Evolutionary conservation across 768 basidiomycete genomes (phyloP).

Genomic region (Leucosporidium creatinivorum): DNA sequence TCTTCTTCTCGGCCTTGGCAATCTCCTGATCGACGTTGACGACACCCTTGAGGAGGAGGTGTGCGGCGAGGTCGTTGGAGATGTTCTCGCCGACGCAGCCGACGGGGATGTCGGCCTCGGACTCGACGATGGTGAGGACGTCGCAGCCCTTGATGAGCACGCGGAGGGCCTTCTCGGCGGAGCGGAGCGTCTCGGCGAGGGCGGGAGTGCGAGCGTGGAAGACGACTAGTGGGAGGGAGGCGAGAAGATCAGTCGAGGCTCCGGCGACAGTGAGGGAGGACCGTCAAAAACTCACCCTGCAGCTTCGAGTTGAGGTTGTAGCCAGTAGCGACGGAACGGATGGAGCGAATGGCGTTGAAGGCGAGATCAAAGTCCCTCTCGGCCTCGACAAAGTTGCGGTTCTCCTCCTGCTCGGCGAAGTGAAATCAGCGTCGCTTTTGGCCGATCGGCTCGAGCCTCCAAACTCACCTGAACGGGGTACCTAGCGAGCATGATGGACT

Average conservation of each 20-base stretch:
- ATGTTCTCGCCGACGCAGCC: conserved; percentile 83
- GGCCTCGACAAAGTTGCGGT: conserved; percentile 50
- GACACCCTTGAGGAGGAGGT: conserved; percentile 81
- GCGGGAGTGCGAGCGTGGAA: conserved; percentile 60
- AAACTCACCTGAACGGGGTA: conserved; percentile 70
- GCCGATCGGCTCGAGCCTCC: conserved; percentile 47
- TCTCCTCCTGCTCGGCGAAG: conserved; percentile 9
- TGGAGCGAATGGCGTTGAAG: conserved; percentile 66
- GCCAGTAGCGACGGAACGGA: conserved; percentile 76
- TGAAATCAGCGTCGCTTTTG: conserved; percentile 39
- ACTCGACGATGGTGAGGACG: conserved; percentile 59
- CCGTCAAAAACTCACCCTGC: conserved; percentile 54
- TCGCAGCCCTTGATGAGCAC: conserved; percentile 84
- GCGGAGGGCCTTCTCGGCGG: conserved; percentile 46
- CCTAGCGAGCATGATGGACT: conserved; percentile 79
- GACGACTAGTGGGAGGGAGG: conserved; percentile 52
- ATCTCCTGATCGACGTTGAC: conserved; percentile 85
- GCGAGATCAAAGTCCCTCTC: conserved; percentile 80
- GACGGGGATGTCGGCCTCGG: conserved; percentile 62
- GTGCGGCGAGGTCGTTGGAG: conserved; percentile 62
- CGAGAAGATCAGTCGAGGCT: background rate
- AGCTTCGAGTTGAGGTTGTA: conserved; percentile 83
- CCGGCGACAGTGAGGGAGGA: background rate
- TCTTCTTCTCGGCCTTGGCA: conserved; percentile 81
- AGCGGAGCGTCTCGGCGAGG: conserved; percentile 59